These are phyloP conservation scores for Peronospora destructor DNA, from an alignment of 352 stramenopile genomes.

Conservation along the genomic window DNA sequence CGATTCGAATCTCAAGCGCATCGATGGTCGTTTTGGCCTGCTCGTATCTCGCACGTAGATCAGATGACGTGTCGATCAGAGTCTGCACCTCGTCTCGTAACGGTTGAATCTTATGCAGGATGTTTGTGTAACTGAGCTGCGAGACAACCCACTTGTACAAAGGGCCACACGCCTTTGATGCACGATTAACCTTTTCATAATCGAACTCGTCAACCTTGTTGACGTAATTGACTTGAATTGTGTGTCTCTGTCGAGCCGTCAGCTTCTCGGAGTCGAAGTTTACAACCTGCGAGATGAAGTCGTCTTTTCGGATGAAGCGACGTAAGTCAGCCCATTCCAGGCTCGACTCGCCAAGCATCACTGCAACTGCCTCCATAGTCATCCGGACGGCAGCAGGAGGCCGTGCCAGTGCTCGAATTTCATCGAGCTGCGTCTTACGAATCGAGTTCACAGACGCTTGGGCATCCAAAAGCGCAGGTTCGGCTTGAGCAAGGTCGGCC, in stretches of 20 bases:
- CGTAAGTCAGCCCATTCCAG: constrained; percentile 96
- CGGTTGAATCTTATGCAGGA: constrained; percentile 98
- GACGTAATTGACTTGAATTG: constrained; percentile 94
- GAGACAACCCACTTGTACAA: constrained; percentile 99
- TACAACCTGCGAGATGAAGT: constrained; percentile 99
- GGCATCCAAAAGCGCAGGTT: constrained; percentile 95
- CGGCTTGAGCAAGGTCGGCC: constrained; percentile 93
- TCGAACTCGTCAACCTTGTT: constrained; percentile 87
- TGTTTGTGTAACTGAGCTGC: constrained; percentile 97
- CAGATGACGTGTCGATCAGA: constrained; percentile 91
- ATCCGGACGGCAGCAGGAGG: constrained; percentile 95
- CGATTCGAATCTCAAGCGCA: constrained; percentile 93
- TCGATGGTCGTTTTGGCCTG: constrained; percentile 90
- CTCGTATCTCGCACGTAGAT: constrained; percentile 90
- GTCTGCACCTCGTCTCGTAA: constrained; percentile 96
- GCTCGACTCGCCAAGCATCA: constrained; percentile 97
- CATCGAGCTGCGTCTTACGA: constrained; percentile 97
- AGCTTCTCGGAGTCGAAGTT: constrained; percentile 98
- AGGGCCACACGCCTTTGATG: constrained; percentile 96
- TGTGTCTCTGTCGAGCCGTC: constrained; percentile 90
- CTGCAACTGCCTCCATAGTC: constrained; percentile 94
- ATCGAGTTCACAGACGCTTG: constrained; percentile 97
- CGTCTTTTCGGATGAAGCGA: constrained; percentile 94
- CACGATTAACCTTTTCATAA: constrained; percentile 89
- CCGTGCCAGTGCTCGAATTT: constrained; percentile 94